Conservation (phyloP, 2,329 filamentous ascomycete species). For the Pyrenophora teres region DNA sequence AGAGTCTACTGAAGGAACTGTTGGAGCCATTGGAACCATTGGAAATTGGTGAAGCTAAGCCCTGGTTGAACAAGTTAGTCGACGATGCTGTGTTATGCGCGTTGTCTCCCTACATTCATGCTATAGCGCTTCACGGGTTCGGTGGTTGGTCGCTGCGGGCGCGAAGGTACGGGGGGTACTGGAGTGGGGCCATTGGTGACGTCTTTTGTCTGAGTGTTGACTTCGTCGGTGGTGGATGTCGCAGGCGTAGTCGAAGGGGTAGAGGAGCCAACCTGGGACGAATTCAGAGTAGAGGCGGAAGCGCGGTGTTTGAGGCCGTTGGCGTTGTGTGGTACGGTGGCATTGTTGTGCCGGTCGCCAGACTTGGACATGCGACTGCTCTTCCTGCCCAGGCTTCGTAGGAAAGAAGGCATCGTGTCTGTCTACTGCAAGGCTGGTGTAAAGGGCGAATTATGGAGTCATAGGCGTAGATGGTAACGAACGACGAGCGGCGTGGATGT, state of each 20-base stretch:
- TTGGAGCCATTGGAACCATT: conserved; percentile 51
- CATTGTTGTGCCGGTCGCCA: conserved; percentile 19
- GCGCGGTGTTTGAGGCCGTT: conserved; percentile 57
- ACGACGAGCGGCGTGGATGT: conserved; percentile 17
- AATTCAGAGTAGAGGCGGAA: conserved; percentile 66
- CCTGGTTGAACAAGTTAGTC: conserved; percentile 38
- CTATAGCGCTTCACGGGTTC: conserved; percentile 62
- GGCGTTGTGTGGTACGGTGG: conserved; percentile 24
- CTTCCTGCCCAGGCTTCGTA: conserved; percentile 76
- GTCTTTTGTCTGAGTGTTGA: conserved; percentile 63
- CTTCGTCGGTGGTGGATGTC: conserved; percentile 73
- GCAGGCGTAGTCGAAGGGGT: conserved; percentile 70
- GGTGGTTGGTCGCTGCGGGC: conserved; percentile 50
- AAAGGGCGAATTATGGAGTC: conserved; percentile 14
- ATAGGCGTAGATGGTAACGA: conserved; percentile 21
- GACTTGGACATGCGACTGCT: conserved; percentile 68
- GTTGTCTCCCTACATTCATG: conserved; percentile 37
- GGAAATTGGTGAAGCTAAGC: conserved; percentile 56
- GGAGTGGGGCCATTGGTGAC: conserved; percentile 54
- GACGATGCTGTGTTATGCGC: neutral
- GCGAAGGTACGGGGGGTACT: conserved; percentile 40
- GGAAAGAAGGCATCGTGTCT: conserved; percentile 61
- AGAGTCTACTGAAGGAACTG: conserved; percentile 63
- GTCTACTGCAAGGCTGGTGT: conserved; percentile 15
- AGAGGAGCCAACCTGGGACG: conserved; percentile 63